Evolutionary conservation across 257 asterid genomes (phyloP).

Genomic region (Primulina tabacum): DNA sequence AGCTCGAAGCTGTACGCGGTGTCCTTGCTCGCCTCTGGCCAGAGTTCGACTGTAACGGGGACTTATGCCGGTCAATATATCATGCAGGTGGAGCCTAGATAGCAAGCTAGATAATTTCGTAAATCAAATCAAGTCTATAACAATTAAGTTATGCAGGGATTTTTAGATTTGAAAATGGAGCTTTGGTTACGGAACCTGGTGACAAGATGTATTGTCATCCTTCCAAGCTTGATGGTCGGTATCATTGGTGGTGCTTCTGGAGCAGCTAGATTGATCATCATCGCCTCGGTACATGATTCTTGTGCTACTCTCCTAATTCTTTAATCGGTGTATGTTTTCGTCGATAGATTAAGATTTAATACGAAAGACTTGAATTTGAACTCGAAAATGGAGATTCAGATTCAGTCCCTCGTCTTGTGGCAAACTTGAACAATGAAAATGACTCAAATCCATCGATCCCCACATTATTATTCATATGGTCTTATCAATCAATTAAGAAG

Average conservation of each 20-base stretch:
- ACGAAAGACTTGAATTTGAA: background rate
- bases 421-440: no score
- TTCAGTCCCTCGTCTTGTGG: no score
- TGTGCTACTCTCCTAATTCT: no score
- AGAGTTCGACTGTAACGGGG: constrained; percentile 32
- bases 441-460: no score
- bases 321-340: no score
- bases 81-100: constrained; percentile 21
- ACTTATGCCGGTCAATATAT: constrained; percentile 31
- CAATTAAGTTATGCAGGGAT: constrained; percentile 9
- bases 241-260: constrained; percentile 26
- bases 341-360: no score
- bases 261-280: constrained; percentile 24
- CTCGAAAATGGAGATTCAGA: no score
- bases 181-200: constrained; percentile 25
- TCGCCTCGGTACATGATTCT: constrained; percentile 9
- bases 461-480: no score
- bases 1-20: constrained; percentile 27
- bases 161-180: constrained; percentile 22
- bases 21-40: constrained; percentile 31
- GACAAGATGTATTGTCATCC: constrained; percentile 24
- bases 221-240: constrained; percentile 25
- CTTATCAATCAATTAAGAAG: no score
- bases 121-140: no score
- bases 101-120: background rate